Evolutionary conservation across 2,329 filamentous ascomycete species (phyloP).

Genomic region (Sporothrix phasma): DNA sequence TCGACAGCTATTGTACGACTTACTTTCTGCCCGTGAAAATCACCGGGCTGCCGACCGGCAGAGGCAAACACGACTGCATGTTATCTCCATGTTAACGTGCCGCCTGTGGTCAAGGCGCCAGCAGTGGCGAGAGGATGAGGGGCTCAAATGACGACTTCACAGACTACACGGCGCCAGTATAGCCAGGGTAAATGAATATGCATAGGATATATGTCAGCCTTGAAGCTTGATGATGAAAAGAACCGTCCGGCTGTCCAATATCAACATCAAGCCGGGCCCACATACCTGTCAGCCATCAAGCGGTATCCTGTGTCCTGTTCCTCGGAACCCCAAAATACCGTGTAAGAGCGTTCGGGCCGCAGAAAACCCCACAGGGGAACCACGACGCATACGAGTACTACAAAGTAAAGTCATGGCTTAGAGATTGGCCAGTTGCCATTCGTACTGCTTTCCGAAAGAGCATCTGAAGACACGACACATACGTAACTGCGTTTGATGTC

Average conservation of each 20-base stretch:
- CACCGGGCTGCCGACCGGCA: conserved; percentile 4
- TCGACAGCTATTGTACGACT: not conserved
- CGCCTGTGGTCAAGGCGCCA: not conserved
- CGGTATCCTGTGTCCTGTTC: too few species aligned
- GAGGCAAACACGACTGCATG: not conserved
- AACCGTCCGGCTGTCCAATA: not conserved
- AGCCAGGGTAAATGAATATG: too few species aligned
- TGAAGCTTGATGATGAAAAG: too few species aligned
- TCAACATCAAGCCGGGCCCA: not conserved
- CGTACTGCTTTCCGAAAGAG: not conserved
- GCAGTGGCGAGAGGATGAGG: not conserved
- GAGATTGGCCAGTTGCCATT: not conserved
- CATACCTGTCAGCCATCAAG: not conserved
- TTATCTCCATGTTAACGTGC: not conserved
- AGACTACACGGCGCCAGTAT: too few species aligned
- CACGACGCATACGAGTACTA: too few species aligned
- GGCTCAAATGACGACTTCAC: too few species aligned
- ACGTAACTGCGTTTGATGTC: conserved; percentile 1
- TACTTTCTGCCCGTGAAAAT: not conserved
- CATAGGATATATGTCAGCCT: too few species aligned
- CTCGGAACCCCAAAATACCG: not conserved
- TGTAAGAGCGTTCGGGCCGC: not conserved
- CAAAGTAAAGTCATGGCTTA: too few species aligned
- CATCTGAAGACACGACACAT: not conserved
- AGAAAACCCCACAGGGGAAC: not conserved